Percentiles rank a stretch among this genome's conserved stretches.
Evolutionary conservation across 257 asterid species (phyloP).

Genomic region (Verbena officinalis): DNA sequence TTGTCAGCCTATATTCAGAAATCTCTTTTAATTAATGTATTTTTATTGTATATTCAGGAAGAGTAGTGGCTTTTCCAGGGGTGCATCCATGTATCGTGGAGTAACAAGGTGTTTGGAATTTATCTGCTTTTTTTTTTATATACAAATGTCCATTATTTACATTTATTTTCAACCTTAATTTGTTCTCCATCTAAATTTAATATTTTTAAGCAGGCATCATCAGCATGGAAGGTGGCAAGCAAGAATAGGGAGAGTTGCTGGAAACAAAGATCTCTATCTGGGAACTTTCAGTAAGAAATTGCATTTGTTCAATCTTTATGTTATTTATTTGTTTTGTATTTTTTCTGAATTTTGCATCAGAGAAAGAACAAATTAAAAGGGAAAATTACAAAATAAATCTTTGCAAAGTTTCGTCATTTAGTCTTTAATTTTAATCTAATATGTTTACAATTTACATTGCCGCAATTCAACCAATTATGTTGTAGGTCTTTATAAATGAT

Average conservation of each 20-base stretch:
- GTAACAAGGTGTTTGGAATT: constrained; percentile 65
- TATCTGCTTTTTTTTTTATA: not conserved
- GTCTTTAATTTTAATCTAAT: too few species aligned
- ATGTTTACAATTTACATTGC: too few species aligned
- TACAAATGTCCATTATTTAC: not conserved
- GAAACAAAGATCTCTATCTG: constrained; percentile 90
- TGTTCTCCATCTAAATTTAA: constrained; percentile 23
- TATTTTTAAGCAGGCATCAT: constrained; percentile 66
- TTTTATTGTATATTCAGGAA: constrained; percentile 46
- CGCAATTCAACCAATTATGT: too few species aligned
- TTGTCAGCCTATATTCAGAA: constrained; percentile 24
- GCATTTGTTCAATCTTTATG: not conserved
- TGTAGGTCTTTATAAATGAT: too few species aligned
- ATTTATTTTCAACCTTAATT: not conserved
- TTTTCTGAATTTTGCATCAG: too few species aligned
- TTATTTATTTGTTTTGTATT: too few species aligned
- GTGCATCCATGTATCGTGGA: constrained; percentile 93
- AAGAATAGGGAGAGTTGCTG: constrained; percentile 92
- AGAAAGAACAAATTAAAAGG: too few species aligned
- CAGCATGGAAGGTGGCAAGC: constrained; percentile 99
- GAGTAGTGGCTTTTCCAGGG: constrained; percentile 92
- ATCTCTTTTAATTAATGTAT: not conserved
- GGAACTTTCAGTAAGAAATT: constrained; percentile 79
- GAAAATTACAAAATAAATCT: too few species aligned
- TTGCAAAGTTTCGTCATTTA: too few species aligned